A percentile compares a stretch with the other conserved stretches of the same genome.
Conservation (phyloP, 2,329 filamentous ascomycete species). For the Furcasterigmium sp. region DNA sequence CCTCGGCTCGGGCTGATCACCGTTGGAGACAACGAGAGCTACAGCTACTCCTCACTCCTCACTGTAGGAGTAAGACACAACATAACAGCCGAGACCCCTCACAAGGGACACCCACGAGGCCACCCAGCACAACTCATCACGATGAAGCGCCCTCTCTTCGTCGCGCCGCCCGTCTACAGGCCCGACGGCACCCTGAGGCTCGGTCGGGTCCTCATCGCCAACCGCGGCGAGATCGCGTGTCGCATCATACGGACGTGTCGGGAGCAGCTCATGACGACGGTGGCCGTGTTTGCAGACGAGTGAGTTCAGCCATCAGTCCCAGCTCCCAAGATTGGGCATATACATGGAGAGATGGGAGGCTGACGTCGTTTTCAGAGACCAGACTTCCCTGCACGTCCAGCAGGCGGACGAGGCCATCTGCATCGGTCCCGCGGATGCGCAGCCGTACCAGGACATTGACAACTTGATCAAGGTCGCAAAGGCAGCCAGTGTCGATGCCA, state of each 20-base stretch:
- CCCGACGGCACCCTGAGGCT: background rate
- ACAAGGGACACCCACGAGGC: too few species aligned
- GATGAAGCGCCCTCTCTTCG: background rate
- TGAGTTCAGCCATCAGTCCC: background rate
- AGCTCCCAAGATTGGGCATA: too few species aligned
- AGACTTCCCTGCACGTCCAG: constrained; percentile 45
- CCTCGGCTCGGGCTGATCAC: too few species aligned
- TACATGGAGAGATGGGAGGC: background rate
- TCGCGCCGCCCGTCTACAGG: background rate
- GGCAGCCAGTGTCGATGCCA: constrained; percentile 38
- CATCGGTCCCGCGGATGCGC: constrained; percentile 24
- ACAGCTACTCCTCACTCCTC: too few species aligned
- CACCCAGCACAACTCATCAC: too few species aligned
- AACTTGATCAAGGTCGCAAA: background rate
- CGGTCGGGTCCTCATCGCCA: constrained; percentile 13
- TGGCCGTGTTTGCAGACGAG: background rate
- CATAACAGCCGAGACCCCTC: too few species aligned
- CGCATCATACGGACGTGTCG: constrained; percentile 14
- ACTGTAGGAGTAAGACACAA: too few species aligned
- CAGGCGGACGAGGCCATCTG: constrained; percentile 45
- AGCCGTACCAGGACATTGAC: constrained; percentile 3
- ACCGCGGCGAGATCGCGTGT: constrained; percentile 17
- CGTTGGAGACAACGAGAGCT: too few species aligned
- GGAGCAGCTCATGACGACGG: background rate
- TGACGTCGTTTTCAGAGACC: constrained; percentile 26